Conservation (phyloP, 139 green algal species). For the Pedinophyceae sp. region DNA sequence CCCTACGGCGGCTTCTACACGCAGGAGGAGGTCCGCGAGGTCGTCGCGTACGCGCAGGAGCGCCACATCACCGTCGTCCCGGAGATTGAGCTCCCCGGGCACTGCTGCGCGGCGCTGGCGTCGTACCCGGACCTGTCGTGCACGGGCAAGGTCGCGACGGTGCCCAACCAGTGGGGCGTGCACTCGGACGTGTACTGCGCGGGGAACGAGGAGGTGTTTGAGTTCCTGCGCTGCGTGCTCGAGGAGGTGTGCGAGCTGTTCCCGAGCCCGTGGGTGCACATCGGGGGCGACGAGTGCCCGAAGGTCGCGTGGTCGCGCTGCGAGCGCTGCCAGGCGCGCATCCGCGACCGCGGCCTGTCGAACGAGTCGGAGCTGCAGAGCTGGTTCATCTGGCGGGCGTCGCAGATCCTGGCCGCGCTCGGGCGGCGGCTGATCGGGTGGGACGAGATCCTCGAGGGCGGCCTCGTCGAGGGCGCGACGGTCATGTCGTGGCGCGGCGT, state of each 20-base stretch:
- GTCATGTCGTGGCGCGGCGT: constrained; percentile 51
- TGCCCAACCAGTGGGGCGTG: constrained; percentile 38
- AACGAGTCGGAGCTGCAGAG: constrained; percentile 37
- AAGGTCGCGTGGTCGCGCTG: constrained; percentile 13
- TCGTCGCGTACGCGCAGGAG: constrained; percentile 31
- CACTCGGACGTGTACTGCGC: constrained; percentile 49
- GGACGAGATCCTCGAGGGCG: constrained; percentile 49
- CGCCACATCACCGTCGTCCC: constrained; percentile 35
- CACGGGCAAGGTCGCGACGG: constrained; percentile 19
- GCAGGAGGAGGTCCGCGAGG: constrained; percentile 27
- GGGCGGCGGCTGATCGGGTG: constrained; percentile 34
- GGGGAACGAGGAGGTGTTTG: constrained; percentile 37
- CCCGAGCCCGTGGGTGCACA: constrained; percentile 39
- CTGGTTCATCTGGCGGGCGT: constrained; percentile 33
- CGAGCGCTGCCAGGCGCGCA: neutral
- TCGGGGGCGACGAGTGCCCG: constrained; percentile 47
- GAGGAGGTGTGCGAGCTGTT: constrained; percentile 35
- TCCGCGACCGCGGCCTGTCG: constrained; percentile 9
- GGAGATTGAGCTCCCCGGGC: constrained; percentile 49
- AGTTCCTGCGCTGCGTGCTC: constrained; percentile 33
- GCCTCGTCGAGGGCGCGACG: constrained; percentile 19
- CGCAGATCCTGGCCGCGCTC: constrained; percentile 16
- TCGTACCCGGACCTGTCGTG: constrained; percentile 39
- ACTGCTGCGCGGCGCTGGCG: constrained; percentile 38
- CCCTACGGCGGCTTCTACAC: constrained; percentile 38